These are phyloP conservation scores for Neonectria sp. DNA, from an alignment of 2,329 filamentous ascomycete genomes.

Conservation along the genomic window DNA sequence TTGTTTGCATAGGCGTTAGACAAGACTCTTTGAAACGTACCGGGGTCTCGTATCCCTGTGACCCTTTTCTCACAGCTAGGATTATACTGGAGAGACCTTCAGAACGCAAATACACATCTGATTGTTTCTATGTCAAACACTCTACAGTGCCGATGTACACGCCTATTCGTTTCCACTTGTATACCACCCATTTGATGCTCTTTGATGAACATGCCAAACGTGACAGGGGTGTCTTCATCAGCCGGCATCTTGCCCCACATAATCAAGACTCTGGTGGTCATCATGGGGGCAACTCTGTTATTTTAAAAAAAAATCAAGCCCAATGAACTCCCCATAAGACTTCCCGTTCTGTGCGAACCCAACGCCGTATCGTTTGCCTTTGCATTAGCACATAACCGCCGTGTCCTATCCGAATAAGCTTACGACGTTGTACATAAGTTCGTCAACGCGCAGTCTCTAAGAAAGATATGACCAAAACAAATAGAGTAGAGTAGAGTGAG, in stretches of 20 bases:
- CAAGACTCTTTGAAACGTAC: conserved; percentile 7
- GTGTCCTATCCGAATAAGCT: conserved; percentile 23
- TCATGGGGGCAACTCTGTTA: conserved; percentile 13
- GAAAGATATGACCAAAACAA: conserved; percentile 18
- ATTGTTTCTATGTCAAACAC: conserved; percentile 21
- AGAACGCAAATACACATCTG: conserved; percentile 22
- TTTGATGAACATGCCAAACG: conserved; percentile 30
- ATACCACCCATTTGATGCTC: conserved; percentile 21
- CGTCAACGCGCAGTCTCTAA: conserved; percentile 22
- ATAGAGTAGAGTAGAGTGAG: conserved; percentile 32
- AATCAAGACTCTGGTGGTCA: neutral
- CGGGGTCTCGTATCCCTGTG: conserved; percentile 13
- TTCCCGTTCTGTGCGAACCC: conserved; percentile 16
- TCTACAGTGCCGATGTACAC: conserved; percentile 21
- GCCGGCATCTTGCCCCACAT: conserved; percentile 22
- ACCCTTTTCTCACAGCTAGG: neutral
- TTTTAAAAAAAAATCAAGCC: conserved; percentile 16
- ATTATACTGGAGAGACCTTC: conserved; percentile 10
- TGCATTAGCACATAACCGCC: conserved; percentile 31
- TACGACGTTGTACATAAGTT: conserved; percentile 34
- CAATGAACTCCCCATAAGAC: conserved; percentile 14
- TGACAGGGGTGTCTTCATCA: conserved; percentile 42
- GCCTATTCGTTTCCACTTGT: conserved; percentile 31
- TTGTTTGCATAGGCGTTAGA: conserved; percentile 30
- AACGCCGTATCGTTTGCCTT: conserved; percentile 41